phyloP scores from a whole-genome alignment of 805 yeast species.

The Lipomyces japonicus region DNA sequence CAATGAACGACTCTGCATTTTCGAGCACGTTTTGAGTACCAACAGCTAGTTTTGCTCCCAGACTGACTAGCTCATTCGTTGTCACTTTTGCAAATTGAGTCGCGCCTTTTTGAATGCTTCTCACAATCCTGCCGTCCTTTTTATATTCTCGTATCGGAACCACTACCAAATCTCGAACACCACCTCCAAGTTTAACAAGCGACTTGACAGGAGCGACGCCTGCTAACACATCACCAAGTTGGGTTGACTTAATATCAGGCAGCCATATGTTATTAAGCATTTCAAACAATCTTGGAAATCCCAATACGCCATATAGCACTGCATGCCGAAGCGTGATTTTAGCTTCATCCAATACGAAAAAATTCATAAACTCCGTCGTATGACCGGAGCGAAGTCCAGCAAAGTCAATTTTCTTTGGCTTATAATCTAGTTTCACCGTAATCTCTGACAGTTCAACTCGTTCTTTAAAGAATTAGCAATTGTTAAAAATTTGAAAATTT shows the following conservation, averaged over 20 bases:
- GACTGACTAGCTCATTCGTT: conserved; percentile 69
- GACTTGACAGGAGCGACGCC: conserved; percentile 83
- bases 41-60: conserved; percentile 81
- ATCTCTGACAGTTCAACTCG: conserved; percentile 51
- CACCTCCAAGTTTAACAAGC: conserved; percentile 70
- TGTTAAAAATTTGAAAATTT: neutral
- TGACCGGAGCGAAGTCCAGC: conserved; percentile 83
- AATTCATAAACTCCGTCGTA: conserved; percentile 79
- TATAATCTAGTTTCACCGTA: conserved; percentile 74
- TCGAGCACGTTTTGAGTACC: conserved; percentile 84
- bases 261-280: conserved; percentile 71
- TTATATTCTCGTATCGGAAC: conserved; percentile 72
- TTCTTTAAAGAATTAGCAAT: conserved; percentile 44
- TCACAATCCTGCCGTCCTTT: conserved; percentile 64
- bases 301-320: conserved; percentile 69
- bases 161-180: conserved; percentile 66
- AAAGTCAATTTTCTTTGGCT: conserved; percentile 84
- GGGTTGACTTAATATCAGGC: conserved; percentile 81
- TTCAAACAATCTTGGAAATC: conserved; percentile 57
- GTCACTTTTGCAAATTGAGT: conserved; percentile 70
- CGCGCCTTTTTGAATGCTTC: conserved; percentile 74
- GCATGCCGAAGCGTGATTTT: conserved; percentile 60
- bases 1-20: conserved; percentile 70
- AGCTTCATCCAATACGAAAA: conserved; percentile 85
- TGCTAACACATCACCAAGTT: conserved; percentile 71